Conservation (phyloP, 345 rosid species). For the Geranium rotundifolium region DNA sequence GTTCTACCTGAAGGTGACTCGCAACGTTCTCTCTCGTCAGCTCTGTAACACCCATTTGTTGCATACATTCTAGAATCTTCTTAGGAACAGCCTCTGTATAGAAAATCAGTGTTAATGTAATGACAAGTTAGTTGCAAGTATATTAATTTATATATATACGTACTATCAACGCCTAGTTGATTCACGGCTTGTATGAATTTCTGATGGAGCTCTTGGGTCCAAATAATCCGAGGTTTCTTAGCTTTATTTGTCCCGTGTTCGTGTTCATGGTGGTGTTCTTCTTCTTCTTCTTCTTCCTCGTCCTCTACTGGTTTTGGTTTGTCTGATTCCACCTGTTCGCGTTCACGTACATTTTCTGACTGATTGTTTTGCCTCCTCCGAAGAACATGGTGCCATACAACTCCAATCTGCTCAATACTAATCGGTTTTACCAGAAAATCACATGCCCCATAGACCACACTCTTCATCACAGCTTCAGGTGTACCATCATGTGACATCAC, state of each 20-base stretch:
- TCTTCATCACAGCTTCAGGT: not conserved
- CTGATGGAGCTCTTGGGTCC: constrained; percentile 1
- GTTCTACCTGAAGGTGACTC: constrained; percentile 31
- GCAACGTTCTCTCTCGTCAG: constrained; percentile 28
- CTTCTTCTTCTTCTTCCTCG: not conserved
- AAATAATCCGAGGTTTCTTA: constrained; percentile 1
- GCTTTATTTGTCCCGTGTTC: not conserved
- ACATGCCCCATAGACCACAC: not conserved
- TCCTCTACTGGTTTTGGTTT: too few species aligned
- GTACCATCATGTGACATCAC: not conserved
- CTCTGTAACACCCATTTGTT: constrained; percentile 15
- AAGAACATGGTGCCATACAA: not conserved
- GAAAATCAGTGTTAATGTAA: too few species aligned
- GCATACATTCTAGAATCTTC: constrained; percentile 31
- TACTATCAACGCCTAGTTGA: not conserved
- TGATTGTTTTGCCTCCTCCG: not conserved
- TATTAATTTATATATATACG: too few species aligned
- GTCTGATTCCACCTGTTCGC: not conserved
- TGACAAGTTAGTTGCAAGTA: too few species aligned
- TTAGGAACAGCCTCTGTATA: constrained; percentile 28
- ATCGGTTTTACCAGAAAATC: not conserved
- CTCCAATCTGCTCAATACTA: not conserved
- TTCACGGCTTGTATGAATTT: not conserved
- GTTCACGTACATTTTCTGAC: not conserved
- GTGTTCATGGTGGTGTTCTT: not conserved